Conservation (phyloP, 176 grass and related monocot species). For the Phoenix roebelenii region DNA sequence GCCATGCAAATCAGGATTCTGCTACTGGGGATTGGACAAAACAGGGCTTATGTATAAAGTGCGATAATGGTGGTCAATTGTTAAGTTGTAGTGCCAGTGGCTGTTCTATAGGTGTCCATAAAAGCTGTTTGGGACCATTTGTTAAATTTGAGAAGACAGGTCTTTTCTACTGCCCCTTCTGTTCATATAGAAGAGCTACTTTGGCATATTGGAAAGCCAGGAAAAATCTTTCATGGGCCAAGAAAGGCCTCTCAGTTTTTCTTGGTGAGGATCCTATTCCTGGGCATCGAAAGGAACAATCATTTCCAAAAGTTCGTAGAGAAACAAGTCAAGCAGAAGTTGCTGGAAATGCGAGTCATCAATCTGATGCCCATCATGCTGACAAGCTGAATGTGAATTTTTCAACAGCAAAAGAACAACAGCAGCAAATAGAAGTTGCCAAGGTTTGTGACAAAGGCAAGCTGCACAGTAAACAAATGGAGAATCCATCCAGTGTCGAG, state of each 20-base stretch:
- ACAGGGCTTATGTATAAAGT: constrained; percentile 45
- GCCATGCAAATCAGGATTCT: background rate
- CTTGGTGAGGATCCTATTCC: constrained; percentile 2
- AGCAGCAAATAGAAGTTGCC: background rate
- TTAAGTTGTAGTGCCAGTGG: constrained; percentile 22
- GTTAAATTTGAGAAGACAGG: constrained; percentile 19
- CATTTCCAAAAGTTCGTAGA: background rate
- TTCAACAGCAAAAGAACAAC: background rate
- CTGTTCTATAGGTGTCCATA: constrained; percentile 28
- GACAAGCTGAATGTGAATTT: background rate
- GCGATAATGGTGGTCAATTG: constrained; percentile 34
- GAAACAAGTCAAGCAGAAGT: background rate
- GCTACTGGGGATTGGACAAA: constrained; percentile 4
- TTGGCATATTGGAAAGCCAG: constrained; percentile 31
- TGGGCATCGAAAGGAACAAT: constrained; percentile 6
- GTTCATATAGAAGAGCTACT: constrained; percentile 27
- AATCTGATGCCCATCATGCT: background rate
- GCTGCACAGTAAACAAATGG: background rate
- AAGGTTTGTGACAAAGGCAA: background rate
- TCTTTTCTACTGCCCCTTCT: constrained; percentile 33
- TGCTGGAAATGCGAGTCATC: background rate
- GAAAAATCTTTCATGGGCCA: constrained; percentile 1
- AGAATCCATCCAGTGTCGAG: background rate
- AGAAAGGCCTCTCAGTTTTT: constrained; percentile 11
- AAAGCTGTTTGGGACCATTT: constrained; percentile 21